Evolutionary conservation across 208 protist genomes (phyloP).

Genomic region (Paratrypanosoma confusum): DNA sequence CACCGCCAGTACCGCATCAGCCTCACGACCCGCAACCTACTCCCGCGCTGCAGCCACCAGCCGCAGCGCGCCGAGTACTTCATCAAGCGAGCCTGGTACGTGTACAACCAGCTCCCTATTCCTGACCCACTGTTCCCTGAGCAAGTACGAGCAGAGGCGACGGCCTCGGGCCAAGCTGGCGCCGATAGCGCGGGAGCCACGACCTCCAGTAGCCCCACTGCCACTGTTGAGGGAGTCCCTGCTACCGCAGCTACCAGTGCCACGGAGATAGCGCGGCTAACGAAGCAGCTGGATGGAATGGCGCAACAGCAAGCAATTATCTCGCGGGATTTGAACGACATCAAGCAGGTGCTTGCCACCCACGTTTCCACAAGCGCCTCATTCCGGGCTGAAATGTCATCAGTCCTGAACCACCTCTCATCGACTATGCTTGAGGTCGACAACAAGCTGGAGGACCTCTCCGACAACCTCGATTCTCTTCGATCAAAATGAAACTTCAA

Average conservation of each 20-base stretch:
- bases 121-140: conserved; percentile 46
- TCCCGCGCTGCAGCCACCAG: conserved; percentile 80
- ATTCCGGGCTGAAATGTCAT: conserved; percentile 53
- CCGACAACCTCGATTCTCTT: conserved; percentile 16
- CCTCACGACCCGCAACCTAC: conserved; percentile 78
- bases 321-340: conserved; percentile 20
- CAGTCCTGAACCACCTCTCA: conserved; percentile 62
- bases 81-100: conserved; percentile 82
- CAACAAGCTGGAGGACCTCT: conserved; percentile 49
- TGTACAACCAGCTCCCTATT: conserved; percentile 59
- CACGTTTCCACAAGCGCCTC: conserved; percentile 8
- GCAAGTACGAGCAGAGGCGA: no score
- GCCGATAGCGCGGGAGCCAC: background rate
- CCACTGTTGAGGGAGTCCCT: background rate
- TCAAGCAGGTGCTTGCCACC: conserved; percentile 32
- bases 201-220: background rate
- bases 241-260: background rate
- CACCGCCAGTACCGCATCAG: conserved; percentile 59
- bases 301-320: conserved; percentile 29
- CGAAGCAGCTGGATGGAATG: conserved; percentile 35
- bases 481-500: no score
- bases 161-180: no score
- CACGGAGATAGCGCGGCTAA: conserved; percentile 8
- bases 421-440: conserved; percentile 60
- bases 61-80: conserved; percentile 60